These are phyloP conservation scores for Moniliella sp. DNA, from an alignment of 1,284 basidiomycete genomes.

Conservation along the genomic window DNA sequence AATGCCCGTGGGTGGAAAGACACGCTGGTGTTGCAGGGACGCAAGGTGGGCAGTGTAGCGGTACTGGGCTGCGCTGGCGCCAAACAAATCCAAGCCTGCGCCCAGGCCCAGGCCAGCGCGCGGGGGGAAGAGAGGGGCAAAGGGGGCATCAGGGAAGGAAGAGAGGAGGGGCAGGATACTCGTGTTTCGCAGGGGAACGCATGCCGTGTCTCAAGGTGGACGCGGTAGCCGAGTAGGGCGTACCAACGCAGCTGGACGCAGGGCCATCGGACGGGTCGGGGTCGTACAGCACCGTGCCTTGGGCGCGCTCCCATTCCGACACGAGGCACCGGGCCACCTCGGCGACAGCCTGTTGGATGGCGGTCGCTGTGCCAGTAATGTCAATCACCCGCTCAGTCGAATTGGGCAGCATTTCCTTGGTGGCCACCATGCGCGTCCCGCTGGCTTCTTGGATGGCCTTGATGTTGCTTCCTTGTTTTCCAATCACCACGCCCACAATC, in stretches of 20 bases:
- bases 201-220: neutral
- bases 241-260: neutral
- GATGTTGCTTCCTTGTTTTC: constrained; percentile 34
- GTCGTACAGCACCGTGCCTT: constrained; percentile 63
- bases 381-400: constrained; percentile 58
- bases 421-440: constrained; percentile 32
- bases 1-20: constrained; percentile 6
- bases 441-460: constrained; percentile 34
- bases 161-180: too few relatives aligned
- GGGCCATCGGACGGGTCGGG: constrained; percentile 39
- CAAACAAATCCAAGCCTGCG: too few relatives aligned
- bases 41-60: too few relatives aligned
- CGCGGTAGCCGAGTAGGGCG: neutral
- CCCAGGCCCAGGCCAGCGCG: constrained; percentile 8
- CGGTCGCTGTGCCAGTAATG: constrained; percentile 72
- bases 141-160: too few relatives aligned
- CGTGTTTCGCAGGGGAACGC: neutral
- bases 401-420: constrained; percentile 34
- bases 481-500: constrained; percentile 34
- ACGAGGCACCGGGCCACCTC: constrained; percentile 86
- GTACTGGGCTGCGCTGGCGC: neutral
- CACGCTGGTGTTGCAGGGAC: too few relatives aligned
- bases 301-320: constrained; percentile 84
- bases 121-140: too few relatives aligned
- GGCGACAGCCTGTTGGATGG: constrained; percentile 70